phyloP scores from a whole-genome alignment of 2,329 filamentous ascomycete genomes.

The Dactylellina parvicollis region DNA sequence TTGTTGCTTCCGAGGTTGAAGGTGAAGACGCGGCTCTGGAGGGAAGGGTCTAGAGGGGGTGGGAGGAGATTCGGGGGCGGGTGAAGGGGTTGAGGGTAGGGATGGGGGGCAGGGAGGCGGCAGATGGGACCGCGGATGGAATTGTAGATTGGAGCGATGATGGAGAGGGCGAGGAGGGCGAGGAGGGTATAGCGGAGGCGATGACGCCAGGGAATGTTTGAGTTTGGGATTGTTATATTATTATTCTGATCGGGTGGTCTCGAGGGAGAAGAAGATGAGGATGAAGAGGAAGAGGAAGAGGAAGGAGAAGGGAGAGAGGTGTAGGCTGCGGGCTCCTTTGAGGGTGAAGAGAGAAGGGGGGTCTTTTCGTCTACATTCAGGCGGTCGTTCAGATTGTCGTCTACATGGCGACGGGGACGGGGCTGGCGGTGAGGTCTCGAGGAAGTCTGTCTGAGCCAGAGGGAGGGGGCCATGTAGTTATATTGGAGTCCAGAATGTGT shows the following conservation, averaged over 20 bases:
- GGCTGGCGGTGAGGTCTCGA: not conserved
- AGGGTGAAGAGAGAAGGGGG: constrained; percentile 7
- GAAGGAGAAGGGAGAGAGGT: not conserved
- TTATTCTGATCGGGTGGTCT: not conserved
- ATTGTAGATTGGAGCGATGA: constrained; percentile 12
- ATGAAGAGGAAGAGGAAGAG: not conserved
- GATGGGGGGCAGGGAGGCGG: not conserved
- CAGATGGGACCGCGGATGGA: not conserved
- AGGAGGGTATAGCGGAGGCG: constrained; percentile 17
- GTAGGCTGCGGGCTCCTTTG: not conserved
- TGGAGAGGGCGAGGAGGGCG: constrained; percentile 4
- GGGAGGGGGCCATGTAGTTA: constrained; percentile 36
- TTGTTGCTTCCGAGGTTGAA: not conserved
- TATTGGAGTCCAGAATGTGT: constrained; percentile 19
- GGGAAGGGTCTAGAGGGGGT: constrained; percentile 9
- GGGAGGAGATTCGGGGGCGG: constrained; percentile 8
- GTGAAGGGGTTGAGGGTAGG: not conserved
- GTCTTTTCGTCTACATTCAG: constrained; percentile 28
- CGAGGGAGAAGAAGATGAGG: not conserved
- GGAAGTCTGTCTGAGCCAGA: constrained; percentile 28
- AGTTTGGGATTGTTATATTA: not conserved
- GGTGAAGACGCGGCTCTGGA: constrained; percentile 5
- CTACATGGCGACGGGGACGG: not conserved
- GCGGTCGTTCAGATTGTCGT: not conserved
- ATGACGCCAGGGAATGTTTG: not conserved